Conservation (phyloP, 495 filamentous ascomycete species). For the Aspergillus ellipticus region DNA sequence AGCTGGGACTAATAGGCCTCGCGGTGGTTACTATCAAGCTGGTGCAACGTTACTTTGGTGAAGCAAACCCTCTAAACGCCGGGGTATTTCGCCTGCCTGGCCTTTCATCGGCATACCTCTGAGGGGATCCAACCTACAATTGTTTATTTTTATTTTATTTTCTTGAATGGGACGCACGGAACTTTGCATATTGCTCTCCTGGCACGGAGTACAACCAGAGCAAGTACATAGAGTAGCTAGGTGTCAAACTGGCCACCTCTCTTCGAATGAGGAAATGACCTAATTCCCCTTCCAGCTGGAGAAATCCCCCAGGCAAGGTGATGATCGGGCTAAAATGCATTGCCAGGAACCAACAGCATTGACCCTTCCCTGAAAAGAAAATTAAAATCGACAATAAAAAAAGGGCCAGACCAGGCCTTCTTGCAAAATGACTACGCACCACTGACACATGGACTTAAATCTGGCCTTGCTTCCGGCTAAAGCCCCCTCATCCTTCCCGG, state of each 20-base stretch:
- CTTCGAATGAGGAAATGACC: conserved; percentile 9
- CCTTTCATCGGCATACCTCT: conserved; percentile 13
- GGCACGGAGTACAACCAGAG: conserved; percentile 18
- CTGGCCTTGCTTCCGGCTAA: conserved; percentile 21
- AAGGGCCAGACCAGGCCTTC: conserved; percentile 6
- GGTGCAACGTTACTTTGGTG: conserved; percentile 24
- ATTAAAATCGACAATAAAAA: conserved; percentile 3
- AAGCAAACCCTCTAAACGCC: conserved; percentile 18
- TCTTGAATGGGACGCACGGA: conserved; percentile 18
- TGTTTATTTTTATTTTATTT: not conserved
- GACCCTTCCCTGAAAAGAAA: not conserved
- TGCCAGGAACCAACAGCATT: conserved; percentile 4
- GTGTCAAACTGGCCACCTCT: conserved; percentile 14
- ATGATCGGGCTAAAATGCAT: conserved; percentile 4
- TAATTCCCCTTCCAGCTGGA: conserved; percentile 4
- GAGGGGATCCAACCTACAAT: conserved; percentile 13
- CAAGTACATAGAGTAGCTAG: conserved; percentile 9
- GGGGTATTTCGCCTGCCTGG: conserved; percentile 17
- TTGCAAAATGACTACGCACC: conserved; percentile 10
- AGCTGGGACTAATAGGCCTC: conserved; percentile 12
- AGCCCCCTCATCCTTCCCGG: conserved; percentile 20
- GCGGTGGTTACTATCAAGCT: conserved; percentile 15
- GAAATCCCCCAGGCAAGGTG: conserved; percentile 13
- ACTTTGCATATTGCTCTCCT: conserved; percentile 17
- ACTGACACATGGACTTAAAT: conserved; percentile 26